A percentile compares a stretch with the other conserved stretches of the same genome.
phyloP scores from a whole-genome alignment of 1,284 basidiomycete genomes.

The Cryptococcus maquisensis region DNA sequence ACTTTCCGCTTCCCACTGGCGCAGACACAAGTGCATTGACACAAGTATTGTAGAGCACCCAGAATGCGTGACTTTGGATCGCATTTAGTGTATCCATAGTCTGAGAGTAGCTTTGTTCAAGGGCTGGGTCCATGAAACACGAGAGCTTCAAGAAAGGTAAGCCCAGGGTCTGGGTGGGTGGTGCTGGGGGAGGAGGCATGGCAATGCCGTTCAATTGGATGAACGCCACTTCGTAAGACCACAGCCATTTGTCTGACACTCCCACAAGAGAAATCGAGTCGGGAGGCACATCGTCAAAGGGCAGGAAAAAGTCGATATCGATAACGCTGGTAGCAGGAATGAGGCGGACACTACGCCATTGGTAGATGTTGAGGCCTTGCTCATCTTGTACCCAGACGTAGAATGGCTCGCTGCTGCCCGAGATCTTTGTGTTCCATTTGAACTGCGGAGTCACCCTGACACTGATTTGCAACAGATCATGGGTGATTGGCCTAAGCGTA shows the following conservation, averaged over 20 bases:
- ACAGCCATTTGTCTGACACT: conserved; percentile 90
- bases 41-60: conserved; percentile 70
- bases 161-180: conserved; percentile 68
- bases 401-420: conserved; percentile 79
- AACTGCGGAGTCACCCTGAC: conserved; percentile 67
- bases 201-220: conserved; percentile 65
- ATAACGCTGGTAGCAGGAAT: conserved; percentile 61
- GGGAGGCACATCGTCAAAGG: conserved; percentile 61
- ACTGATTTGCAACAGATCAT: conserved; percentile 75
- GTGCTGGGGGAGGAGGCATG: conserved; percentile 67
- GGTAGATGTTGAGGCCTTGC: conserved; percentile 73
- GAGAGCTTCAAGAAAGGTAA: conserved; percentile 71
- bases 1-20: conserved; percentile 78
- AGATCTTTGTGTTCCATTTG: conserved; percentile 75
- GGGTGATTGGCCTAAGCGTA: conserved; percentile 72
- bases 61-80: conserved; percentile 86
- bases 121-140: conserved; percentile 53
- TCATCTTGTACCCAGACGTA: conserved; percentile 95
- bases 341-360: conserved; percentile 69
- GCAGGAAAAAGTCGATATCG: conserved; percentile 74
- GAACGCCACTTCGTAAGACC: conserved; percentile 70
- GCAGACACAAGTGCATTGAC: conserved; percentile 74
- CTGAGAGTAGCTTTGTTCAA: conserved; percentile 54
- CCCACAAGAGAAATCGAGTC: conserved; percentile 74
- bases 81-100: conserved; percentile 66